phyloP scores from a whole-genome alignment of 1,284 basidiomycete genomes.

The Exsudoporus floridanus region DNA sequence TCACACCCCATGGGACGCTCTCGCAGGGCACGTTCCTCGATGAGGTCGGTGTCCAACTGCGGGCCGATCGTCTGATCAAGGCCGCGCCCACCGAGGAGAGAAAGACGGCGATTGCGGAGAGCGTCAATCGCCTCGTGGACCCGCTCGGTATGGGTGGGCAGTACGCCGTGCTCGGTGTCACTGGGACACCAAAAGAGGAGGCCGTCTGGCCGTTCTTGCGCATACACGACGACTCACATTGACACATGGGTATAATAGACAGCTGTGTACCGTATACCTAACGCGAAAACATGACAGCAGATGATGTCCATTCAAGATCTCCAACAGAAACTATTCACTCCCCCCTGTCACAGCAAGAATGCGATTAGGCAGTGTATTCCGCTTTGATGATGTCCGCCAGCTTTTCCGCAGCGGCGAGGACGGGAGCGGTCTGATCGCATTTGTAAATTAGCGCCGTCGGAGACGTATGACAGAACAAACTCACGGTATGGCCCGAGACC shows the following conservation, averaged over 20 bases:
- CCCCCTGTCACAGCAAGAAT: no score
- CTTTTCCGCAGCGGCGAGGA: conserved; percentile 63
- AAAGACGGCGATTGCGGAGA: conserved; percentile 46
- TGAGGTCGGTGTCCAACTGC: conserved; percentile 65
- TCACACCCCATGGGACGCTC: conserved; percentile 61
- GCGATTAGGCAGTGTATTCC: conserved; percentile 9
- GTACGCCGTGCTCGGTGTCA: conserved; percentile 63
- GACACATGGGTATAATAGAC: not conserved
- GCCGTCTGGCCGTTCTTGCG: conserved; percentile 30
- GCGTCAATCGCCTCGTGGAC: conserved; percentile 59
- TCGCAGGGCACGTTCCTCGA: conserved; percentile 70
- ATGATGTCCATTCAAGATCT: no score
- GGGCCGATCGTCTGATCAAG: conserved; percentile 54
- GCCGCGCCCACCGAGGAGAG: conserved; percentile 50
- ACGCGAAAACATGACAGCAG: not conserved
- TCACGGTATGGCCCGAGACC: conserved; percentile 61
- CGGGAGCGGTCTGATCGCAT: conserved; percentile 50
- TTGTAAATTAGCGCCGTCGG: not conserved
- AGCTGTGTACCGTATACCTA: not conserved
- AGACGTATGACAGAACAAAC: conserved; percentile 19
- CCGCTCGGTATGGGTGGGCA: conserved; percentile 64
- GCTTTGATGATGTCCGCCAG: conserved; percentile 58
- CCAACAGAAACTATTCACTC: no score
- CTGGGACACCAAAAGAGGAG: conserved; percentile 19
- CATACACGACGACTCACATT: not conserved